These are phyloP conservation scores for Scutellaria minor DNA, from an alignment of 257 asterid species.

Conservation along the genomic window DNA sequence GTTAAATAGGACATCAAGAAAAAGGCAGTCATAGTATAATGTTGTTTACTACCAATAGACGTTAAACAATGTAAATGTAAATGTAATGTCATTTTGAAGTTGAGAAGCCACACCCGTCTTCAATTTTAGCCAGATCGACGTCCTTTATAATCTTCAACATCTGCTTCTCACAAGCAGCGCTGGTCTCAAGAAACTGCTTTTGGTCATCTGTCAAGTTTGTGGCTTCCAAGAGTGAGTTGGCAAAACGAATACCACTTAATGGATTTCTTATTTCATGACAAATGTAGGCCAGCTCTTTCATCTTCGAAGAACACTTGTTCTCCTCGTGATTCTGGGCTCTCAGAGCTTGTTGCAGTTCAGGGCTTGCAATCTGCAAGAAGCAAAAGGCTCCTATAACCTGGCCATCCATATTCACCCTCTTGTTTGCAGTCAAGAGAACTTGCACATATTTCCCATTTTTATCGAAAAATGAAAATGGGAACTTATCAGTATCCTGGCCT, in stretches of 20 bases:
- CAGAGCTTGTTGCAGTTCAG: slow-evolving; percentile 69
- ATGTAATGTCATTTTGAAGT: not conserved
- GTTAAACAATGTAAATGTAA: not conserved
- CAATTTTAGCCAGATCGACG: slow-evolving; percentile 67
- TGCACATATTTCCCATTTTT: slow-evolving; percentile 70
- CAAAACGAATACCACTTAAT: slow-evolving; percentile 73
- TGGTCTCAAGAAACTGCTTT: slow-evolving; percentile 79
- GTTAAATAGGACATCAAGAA: no score
- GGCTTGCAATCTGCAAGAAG: slow-evolving; percentile 81
- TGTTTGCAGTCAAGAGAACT: slow-evolving; percentile 79
- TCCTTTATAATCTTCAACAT: slow-evolving; percentile 80
- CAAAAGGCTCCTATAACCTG: slow-evolving; percentile 85
- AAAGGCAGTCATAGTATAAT: no score
- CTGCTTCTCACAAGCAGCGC: slow-evolving; percentile 90
- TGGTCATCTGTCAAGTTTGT: slow-evolving; percentile 73
- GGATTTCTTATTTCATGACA: slow-evolving; percentile 86
- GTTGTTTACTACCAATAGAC: not conserved
- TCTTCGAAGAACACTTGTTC: slow-evolving; percentile 54
- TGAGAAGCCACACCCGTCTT: slow-evolving; percentile 61
- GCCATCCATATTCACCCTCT: slow-evolving; percentile 76
- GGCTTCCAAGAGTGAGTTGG: slow-evolving; percentile 78
- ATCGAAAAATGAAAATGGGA: slow-evolving; percentile 69
- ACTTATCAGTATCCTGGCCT: slow-evolving; percentile 72
- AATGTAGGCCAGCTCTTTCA: slow-evolving; percentile 86
- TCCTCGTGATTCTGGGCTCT: slow-evolving; percentile 72